A percentile compares a stretch with the other conserved stretches of the same genome.
Evolutionary conservation across 169 alveolate species (phyloP).

Genomic region (Perkinsus marinus): DNA sequence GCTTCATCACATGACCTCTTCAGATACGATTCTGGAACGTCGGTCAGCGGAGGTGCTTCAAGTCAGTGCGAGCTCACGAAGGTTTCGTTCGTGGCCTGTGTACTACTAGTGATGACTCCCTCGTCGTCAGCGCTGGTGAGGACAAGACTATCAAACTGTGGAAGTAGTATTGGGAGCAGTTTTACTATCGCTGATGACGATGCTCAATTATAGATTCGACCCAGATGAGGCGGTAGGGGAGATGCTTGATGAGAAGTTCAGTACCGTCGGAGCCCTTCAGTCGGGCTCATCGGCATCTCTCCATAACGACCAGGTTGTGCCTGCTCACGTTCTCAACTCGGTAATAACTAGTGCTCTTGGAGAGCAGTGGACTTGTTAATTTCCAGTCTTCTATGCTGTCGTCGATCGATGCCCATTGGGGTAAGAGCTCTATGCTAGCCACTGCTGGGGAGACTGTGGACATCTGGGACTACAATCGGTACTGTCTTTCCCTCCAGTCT

Average conservation of each 20-base stretch:
- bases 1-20: not conserved
- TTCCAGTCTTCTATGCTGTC: not conserved
- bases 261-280: not conserved
- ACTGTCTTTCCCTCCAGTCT: constrained; percentile 10
- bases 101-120: constrained; percentile 15
- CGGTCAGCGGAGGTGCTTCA: constrained; percentile 56
- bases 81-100: constrained; percentile 79
- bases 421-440: not conserved
- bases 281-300: not conserved
- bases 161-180: constrained; percentile 14
- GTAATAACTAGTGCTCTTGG: not conserved
- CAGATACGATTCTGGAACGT: constrained; percentile 70
- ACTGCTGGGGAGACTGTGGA: constrained; percentile 11
- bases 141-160: constrained; percentile 60
- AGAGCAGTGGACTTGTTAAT: not conserved
- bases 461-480: constrained; percentile 79
- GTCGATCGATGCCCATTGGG: not conserved
- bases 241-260: not conserved
- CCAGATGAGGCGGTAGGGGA: not conserved
- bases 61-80: constrained; percentile 75
- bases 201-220: not conserved
- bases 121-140: constrained; percentile 46
- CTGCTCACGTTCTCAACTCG: not conserved
- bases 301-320: not conserved
- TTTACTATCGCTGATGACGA: constrained; percentile 2